phyloP scores from a whole-genome alignment of 1,139 yeast species.

The Saccharomyces hybrid region DNA sequence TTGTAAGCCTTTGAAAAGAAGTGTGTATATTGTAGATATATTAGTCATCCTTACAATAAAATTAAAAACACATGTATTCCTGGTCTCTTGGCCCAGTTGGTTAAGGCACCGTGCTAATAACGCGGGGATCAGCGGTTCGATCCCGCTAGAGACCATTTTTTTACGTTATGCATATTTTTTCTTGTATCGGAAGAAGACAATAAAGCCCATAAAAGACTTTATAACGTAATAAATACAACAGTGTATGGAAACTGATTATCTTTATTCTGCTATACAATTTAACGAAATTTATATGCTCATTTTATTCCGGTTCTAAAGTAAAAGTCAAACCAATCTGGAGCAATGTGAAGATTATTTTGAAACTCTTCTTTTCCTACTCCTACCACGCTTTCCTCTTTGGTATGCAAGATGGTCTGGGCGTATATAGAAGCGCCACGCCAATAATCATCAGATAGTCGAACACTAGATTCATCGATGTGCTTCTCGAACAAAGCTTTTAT shows the following conservation, averaged over 20 bases:
- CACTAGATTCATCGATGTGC: background rate
- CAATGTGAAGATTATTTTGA: background rate
- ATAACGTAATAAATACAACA: no score
- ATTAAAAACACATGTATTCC: no score
- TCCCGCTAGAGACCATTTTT: constrained; percentile 30
- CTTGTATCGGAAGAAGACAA: background rate
- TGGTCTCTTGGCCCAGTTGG: constrained; percentile 32
- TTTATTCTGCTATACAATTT: background rate
- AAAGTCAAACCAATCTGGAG: constrained; percentile 7
- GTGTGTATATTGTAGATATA: no score
- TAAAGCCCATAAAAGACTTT: no score
- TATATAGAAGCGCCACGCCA: constrained; percentile 5
- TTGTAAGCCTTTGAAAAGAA: no score
- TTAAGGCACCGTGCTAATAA: constrained; percentile 33
- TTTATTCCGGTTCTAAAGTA: background rate
- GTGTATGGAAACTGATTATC: no score
- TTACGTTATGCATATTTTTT: background rate
- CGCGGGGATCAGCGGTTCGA: constrained; percentile 34
- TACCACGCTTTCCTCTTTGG: background rate
- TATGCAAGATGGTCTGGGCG: background rate
- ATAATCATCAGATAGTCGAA: background rate
- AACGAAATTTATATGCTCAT: background rate
- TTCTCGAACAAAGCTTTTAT: background rate
- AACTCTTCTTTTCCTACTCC: background rate
- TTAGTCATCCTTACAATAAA: background rate